These are phyloP conservation scores for Cyclotella cryptica DNA, from an alignment of 108 stramenopile species.

Conservation along the genomic window DNA sequence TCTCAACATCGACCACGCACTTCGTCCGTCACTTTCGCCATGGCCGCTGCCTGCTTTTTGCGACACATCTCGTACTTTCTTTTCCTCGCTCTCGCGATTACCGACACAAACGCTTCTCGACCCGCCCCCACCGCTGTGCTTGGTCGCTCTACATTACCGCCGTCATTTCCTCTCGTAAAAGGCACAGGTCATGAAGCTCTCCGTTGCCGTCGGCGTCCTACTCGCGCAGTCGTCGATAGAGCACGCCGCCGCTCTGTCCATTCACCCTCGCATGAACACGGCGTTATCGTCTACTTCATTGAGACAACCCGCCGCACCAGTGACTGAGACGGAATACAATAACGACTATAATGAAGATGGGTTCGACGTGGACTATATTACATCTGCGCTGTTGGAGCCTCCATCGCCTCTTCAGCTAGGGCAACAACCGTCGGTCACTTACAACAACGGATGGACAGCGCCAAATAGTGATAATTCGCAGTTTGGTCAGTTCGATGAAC, in stretches of 20 bases:
- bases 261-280: conserved; percentile 7
- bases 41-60: too few species aligned
- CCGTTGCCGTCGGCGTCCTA: background rate
- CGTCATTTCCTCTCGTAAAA: background rate
- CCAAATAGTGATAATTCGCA: too few species aligned
- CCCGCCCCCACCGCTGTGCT: too few species aligned
- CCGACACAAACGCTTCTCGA: too few species aligned
- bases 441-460: too few species aligned
- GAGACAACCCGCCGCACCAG: background rate
- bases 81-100: too few species aligned
- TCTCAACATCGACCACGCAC: too few species aligned
- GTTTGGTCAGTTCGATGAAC: too few species aligned
- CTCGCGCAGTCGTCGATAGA: background rate
- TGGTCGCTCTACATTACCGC: background rate
- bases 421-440: too few species aligned
- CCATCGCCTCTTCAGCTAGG: too few species aligned
- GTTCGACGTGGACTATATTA: background rate
- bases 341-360: background rate
- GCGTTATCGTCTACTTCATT: conserved; percentile 4
- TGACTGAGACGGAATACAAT: background rate
- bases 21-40: too few species aligned
- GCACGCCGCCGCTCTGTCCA: background rate
- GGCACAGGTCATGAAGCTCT: background rate
- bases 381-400: background rate
- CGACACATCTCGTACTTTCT: too few species aligned